Percentiles rank a stretch among this genome's conserved stretches.
Conservation (phyloP, 169 alveolate genomes). For the Perkinsus olseni region DNA sequence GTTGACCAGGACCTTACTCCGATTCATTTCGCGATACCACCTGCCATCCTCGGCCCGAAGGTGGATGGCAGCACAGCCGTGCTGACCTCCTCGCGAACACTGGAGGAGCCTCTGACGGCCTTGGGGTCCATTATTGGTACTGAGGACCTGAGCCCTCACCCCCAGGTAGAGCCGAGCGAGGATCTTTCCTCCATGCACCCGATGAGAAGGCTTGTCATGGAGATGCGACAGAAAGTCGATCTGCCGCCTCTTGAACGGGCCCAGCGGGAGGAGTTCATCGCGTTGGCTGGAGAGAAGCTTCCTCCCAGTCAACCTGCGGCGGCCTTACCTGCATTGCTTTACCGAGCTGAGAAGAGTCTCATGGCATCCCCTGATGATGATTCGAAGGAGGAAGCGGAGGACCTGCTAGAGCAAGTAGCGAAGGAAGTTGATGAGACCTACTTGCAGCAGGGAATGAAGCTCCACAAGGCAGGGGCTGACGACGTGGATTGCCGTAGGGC, state of each 20-base stretch:
- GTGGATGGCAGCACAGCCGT: background rate
- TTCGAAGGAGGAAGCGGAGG: background rate
- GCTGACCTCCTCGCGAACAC: background rate
- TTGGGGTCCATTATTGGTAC: background rate
- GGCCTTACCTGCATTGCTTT: background rate
- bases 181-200: background rate
- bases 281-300: background rate
- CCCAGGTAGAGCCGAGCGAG: background rate
- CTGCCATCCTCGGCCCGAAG: background rate
- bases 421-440: background rate
- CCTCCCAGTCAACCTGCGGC: background rate
- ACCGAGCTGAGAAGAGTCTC: background rate
- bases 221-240: background rate
- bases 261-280: background rate
- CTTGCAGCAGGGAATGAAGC: background rate
- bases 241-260: background rate
- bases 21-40: background rate
- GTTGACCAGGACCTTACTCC: background rate
- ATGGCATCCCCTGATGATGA: background rate
- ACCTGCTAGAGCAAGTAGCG: background rate
- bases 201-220: background rate
- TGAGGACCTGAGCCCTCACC: background rate
- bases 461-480: background rate
- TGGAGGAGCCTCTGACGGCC: background rate
- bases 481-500: background rate